Conservation (phyloP, 257 asterid species). For the Solanum chiquidenum region DNA sequence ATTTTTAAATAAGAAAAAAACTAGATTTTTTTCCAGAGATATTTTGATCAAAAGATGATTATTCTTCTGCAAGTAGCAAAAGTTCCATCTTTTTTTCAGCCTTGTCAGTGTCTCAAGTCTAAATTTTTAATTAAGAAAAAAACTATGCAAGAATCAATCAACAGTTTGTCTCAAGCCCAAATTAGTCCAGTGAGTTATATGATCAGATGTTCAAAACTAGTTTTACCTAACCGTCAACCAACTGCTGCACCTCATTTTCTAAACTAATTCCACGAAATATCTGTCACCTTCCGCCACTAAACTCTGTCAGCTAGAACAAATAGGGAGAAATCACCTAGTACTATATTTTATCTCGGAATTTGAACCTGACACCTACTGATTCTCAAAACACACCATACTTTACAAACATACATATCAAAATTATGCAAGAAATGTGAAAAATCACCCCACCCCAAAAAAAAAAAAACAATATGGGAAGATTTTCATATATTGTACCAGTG, state of each 20-base stretch:
- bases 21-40: neutral
- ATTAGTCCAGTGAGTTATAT: neutral
- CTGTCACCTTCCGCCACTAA: neutral
- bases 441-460: neutral
- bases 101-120: neutral
- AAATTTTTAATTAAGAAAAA: neutral
- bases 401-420: neutral
- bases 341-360: neutral
- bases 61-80: slow-evolving; percentile 30
- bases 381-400: neutral
- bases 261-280: neutral
- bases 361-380: neutral
- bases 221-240: neutral
- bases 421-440: neutral
- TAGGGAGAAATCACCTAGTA: neutral
- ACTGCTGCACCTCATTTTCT: neutral
- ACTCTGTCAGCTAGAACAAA: neutral
- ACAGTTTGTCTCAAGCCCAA: neutral
- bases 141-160: neutral
- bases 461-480: neutral
- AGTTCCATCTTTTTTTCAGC: neutral
- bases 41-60: slow-evolving; percentile 9
- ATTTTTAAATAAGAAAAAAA: neutral
- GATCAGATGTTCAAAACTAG: neutral
- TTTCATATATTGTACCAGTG: slow-evolving; percentile 17